Evolutionary conservation across 2,329 filamentous ascomycete species (phyloP), one percentile per base, ranked within the genome.

Genomic region (Ceratocystis huliohia): DNA sequence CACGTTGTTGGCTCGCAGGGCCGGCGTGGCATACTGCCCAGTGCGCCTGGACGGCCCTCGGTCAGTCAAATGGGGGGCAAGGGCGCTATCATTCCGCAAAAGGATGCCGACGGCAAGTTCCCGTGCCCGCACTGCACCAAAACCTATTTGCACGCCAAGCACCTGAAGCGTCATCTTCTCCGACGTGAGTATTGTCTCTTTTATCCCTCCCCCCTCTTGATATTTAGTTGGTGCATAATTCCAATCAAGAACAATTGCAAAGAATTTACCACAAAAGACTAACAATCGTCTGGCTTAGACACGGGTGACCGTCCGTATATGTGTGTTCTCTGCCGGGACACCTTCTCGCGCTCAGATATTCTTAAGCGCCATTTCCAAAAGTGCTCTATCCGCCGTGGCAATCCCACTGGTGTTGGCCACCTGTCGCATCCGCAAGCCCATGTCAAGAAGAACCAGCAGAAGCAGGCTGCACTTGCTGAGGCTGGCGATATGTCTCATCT

Each of bases 281-380:
- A 41, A 41, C 10, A 41, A 41, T 5, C 10, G 10, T 4, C 37
- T 13, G 10, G 4, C 3, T 5, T 72, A 96, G 93, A 99, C 80
- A 97, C 94, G 69, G 94, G 94, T 73, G 93, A 97, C 76, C 90
- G 94, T 71, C 94, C 94, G 67, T 99, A 99, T 80, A 95, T 95
- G 86, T 99, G 94, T 78, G 90, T 96, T 70, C 82, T 99, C 64
- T 99, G 94, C 81, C 91, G 94, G 76, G 94, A 97, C 77, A 97
- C 92, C 44, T 99, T 99, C 78, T 96, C 91, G 62, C 88, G 94
- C 75, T 96, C 91, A 81, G 94, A 99, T 75, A 97, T 99, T 70
- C 80, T 99, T 73, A 99, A 99, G 82, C 90, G 94, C 70, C 94
- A 99, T 79, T 99, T 97, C 78, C 92, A 96, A 77, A 99, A 99